phyloP scores from a whole-genome alignment of 768 basidiomycete genomes.

The Paxillus involutus region DNA sequence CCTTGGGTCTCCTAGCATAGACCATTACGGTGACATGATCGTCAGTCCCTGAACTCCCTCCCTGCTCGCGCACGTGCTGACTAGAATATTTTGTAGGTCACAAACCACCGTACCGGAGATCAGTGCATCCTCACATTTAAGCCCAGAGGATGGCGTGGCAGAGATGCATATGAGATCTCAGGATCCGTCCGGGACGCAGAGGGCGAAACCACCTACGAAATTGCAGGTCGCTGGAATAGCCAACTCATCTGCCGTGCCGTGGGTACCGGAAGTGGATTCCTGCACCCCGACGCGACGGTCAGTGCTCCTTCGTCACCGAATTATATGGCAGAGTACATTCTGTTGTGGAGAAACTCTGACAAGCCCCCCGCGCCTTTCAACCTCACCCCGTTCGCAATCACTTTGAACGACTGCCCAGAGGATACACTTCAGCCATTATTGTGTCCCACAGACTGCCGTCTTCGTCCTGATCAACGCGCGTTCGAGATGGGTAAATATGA shows the following conservation, averaged over 20 bases:
- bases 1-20: slow-evolving; percentile 82
- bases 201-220: slow-evolving; percentile 76
- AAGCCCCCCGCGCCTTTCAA: slow-evolving; percentile 89
- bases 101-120: slow-evolving; percentile 90
- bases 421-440: slow-evolving; percentile 69
- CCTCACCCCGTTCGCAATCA: slow-evolving; percentile 91
- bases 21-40: slow-evolving; percentile 94
- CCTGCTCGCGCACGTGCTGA: not conserved
- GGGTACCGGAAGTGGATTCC: slow-evolving; percentile 55
- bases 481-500: slow-evolving; percentile 90
- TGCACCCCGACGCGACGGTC: slow-evolving; percentile 73
- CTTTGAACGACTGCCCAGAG: slow-evolving; percentile 83
- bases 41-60: slow-evolving; percentile 47
- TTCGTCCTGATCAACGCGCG: slow-evolving; percentile 91
- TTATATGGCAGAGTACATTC: slow-evolving; percentile 66
- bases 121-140: slow-evolving; percentile 91
- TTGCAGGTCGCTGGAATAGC: slow-evolving; percentile 94
- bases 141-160: slow-evolving; percentile 92
- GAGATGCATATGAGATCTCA: slow-evolving; percentile 89
- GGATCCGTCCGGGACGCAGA: slow-evolving; percentile 71
- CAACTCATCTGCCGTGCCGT: slow-evolving; percentile 85
- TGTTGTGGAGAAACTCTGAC: slow-evolving; percentile 91
- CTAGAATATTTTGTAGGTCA: slow-evolving; percentile 41
- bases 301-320: slow-evolving; percentile 43
- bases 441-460: slow-evolving; percentile 88